A percentile compares a stretch with the other conserved stretches of the same genome.
Evolutionary conservation across 2,329 filamentous ascomycete species (phyloP).

Genomic region (Graphilbum sp.): DNA sequence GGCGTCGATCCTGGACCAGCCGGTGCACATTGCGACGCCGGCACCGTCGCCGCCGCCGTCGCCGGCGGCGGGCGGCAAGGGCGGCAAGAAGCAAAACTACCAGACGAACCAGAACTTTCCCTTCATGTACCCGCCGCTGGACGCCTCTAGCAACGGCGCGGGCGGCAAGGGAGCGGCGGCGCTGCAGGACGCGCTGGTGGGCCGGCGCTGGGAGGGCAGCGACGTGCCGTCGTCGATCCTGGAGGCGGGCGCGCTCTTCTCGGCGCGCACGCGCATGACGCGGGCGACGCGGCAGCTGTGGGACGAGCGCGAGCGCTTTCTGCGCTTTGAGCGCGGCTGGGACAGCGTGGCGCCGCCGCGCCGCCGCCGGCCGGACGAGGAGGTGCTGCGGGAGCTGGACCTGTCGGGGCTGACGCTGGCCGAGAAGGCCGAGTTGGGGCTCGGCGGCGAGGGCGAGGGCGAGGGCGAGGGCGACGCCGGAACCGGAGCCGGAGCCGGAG

Average conservation of each 20-base stretch:
- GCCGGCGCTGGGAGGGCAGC: constrained; percentile 80
- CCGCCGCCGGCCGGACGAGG: too few relatives aligned
- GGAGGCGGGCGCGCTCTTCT: constrained; percentile 86
- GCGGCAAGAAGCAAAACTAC: constrained; percentile 96
- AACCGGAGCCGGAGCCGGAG: too few relatives aligned
- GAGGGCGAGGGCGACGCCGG: constrained; percentile 28
- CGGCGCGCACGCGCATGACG: constrained; percentile 77
- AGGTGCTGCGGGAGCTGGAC: constrained; percentile 23
- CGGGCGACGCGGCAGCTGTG: constrained; percentile 84
- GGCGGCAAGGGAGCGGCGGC: constrained; percentile 78
- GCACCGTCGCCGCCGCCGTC: constrained; percentile 91
- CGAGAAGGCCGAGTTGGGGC: constrained; percentile 30
- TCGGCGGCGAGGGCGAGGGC: constrained; percentile 36
- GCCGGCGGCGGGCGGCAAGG: constrained; percentile 72
- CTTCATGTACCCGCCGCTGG: constrained; percentile 88
- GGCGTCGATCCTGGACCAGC: constrained; percentile 83
- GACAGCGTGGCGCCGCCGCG: constrained; percentile 39
- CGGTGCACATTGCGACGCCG: constrained; percentile 96
- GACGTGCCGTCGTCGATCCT: constrained; percentile 89
- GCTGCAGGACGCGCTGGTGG: constrained; percentile 63
- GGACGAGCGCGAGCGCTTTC: constrained; percentile 81
- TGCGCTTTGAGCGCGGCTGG: constrained; percentile 89
- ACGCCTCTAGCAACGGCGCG: constrained; percentile 73
- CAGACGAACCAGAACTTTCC: constrained; percentile 98
- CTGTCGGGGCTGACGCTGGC: constrained; percentile 19